Base-by-base conservation (phyloP, 805 yeast species). In the Saccharomyces jurei region DNA sequence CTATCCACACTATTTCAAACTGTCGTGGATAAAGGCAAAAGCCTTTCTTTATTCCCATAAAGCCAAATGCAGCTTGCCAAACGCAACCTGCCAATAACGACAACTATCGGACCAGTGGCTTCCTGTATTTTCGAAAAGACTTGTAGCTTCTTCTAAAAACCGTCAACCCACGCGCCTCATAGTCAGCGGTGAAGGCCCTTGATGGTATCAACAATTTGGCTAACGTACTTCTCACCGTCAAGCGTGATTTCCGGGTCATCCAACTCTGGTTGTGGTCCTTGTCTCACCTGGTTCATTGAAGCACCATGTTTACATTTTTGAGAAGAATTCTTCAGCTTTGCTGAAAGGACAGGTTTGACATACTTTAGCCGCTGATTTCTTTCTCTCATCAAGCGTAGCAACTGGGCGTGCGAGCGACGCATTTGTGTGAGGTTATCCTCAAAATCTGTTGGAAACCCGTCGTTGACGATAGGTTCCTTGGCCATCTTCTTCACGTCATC, bases 401-500 rank as follows among this genome's bases (percentile, higher is more conserved):
- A 65, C 41, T 71, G 74, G 21, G 77, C 60, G 61, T 89, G 95
- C n/a, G 82, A 73, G 10, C 66, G 62, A 57, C 87, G 80, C 47
- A 87, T 71, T 48, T 75, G 71, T n/a, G 68, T 66, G 51, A 89
- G 69, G 49, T 63, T 57, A 8, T 57, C 54, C 52, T 71, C 74
- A 46, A 63, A 64, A 4, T 60, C 67, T 4, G 70, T 74, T 53
- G 79, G 79, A 63, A 83, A 82, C 8, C 58, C 63, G 21, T 60
- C 61, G 30, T 55, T 62, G 74, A 79, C n/a, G 77, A 75, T 46
- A 76, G 77, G 50, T 68, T 77, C 58, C 62, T 63, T 62, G 1
- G 88, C 81, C 74, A 85, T 76, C 51, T 74, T 75, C 54, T 80
- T 79, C 6, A 89, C 94, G 58, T 88, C 96, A 59, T 89, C 91